These are phyloP conservation scores for Fusarium sp. DNA, from an alignment of 2,329 filamentous ascomycete genomes.

Conservation along the genomic window DNA sequence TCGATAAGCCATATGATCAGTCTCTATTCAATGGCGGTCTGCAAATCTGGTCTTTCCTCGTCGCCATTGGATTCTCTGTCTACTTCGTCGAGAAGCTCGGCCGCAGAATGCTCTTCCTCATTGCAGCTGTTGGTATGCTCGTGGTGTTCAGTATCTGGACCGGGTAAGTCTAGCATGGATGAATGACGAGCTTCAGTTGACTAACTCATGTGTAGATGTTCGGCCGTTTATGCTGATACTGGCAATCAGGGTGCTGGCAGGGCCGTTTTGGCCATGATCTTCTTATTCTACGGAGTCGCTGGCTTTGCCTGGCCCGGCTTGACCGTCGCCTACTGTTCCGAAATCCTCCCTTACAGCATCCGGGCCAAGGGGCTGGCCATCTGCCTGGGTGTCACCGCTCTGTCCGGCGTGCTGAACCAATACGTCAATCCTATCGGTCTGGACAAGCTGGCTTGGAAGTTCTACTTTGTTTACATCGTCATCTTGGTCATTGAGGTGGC, in stretches of 20 bases:
- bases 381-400: constrained; percentile 39
- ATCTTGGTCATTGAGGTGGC: constrained; percentile 39
- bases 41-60: constrained; percentile 42
- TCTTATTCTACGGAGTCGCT: constrained; percentile 41
- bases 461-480: constrained; percentile 42
- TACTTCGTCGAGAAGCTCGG: constrained; percentile 43
- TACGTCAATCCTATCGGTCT: constrained; percentile 43
- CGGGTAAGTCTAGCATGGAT: not conserved
- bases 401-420: constrained; percentile 43
- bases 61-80: constrained; percentile 34
- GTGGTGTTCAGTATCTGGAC: constrained; percentile 41
- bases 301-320: constrained; percentile 40
- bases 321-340: constrained; percentile 37
- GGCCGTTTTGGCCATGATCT: constrained; percentile 44
- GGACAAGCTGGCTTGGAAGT: constrained; percentile 30
- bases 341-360: constrained; percentile 41
- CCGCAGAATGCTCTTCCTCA: constrained; percentile 38
- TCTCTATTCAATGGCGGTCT: constrained; percentile 34
- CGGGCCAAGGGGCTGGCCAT: constrained; percentile 41
- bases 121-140: constrained; percentile 41
- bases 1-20: constrained; percentile 8
- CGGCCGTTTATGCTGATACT: constrained; percentile 41
- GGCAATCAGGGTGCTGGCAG: constrained; percentile 30
- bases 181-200: not conserved
- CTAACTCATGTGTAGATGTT: constrained; percentile 9